Conservation (phyloP, 2,329 filamentous ascomycete species). For the Chaetomium olivaceum region DNA sequence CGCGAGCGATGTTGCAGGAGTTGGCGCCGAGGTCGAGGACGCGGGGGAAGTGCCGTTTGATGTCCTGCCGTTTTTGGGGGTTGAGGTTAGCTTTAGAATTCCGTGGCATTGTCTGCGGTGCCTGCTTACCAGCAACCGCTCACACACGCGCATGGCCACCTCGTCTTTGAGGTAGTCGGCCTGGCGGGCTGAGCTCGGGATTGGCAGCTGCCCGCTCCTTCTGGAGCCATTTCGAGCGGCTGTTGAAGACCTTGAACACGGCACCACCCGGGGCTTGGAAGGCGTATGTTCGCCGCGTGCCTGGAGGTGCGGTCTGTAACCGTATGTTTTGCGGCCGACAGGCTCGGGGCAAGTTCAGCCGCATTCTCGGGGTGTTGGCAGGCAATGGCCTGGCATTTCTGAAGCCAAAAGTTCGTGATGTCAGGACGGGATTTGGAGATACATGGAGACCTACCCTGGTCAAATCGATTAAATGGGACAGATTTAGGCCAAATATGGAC, state of each 20-base stretch:
- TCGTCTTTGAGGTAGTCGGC: constrained; percentile 95
- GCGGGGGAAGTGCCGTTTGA: constrained; percentile 81
- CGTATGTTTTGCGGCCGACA: constrained; percentile 24
- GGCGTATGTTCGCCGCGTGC: constrained; percentile 63
- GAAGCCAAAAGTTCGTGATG: constrained; percentile 4
- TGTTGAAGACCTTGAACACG: constrained; percentile 88
- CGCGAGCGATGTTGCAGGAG: constrained; percentile 88
- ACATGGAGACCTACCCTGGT: constrained; percentile 1
- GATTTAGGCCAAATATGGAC: not conserved
- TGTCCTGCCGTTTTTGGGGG: constrained; percentile 60
- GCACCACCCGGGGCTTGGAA: constrained; percentile 75
- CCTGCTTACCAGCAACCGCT: constrained; percentile 70
- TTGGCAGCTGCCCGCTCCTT: constrained; percentile 80
- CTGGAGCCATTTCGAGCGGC: constrained; percentile 82
- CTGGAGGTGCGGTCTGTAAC: not conserved
- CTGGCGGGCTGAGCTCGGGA: constrained; percentile 68
- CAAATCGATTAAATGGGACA: not conserved
- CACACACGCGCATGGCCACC: constrained; percentile 79
- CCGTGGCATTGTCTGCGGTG: not conserved
- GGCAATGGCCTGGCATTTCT: constrained; percentile 26
- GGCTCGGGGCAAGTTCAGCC: constrained; percentile 29
- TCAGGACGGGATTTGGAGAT: not conserved
- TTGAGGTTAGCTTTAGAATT: not conserved
- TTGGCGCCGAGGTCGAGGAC: constrained; percentile 94
- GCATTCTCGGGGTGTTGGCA: constrained; percentile 30